These are phyloP conservation scores for Cutaneotrichosporon dermatis DNA, from an alignment of 1,284 basidiomycete genomes.

Conservation along the genomic window DNA sequence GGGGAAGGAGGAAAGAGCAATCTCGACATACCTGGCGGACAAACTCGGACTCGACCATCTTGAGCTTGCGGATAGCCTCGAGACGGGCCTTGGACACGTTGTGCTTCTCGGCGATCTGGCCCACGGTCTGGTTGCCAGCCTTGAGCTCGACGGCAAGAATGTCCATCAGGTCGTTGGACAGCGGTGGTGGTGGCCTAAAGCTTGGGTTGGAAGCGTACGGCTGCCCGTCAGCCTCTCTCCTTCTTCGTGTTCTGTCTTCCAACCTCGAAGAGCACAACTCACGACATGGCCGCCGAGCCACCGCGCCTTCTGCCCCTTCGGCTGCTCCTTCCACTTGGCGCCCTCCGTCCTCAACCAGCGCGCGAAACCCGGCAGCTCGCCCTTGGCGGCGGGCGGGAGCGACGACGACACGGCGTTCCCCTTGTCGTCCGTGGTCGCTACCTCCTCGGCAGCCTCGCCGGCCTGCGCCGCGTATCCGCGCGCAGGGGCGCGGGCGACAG, in stretches of 20 bases:
- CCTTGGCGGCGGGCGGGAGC: not conserved
- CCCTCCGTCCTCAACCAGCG: not conserved
- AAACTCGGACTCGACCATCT: constrained; percentile 43
- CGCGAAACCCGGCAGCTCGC: not conserved
- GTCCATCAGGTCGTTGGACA: constrained; percentile 40
- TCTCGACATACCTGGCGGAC: constrained; percentile 39
- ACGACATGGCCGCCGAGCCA: constrained; percentile 45
- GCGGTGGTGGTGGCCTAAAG: constrained; percentile 46
- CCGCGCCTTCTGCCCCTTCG: constrained; percentile 31
- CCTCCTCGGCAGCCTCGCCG: not conserved
- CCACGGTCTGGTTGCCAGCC: constrained; percentile 24
- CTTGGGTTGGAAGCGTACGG: constrained; percentile 45
- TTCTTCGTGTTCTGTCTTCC: too few relatives aligned
- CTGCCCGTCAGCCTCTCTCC: constrained; percentile 21
- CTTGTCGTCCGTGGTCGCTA: not conserved
- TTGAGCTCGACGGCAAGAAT: constrained; percentile 30
- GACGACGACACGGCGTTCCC: not conserved
- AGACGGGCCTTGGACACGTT: constrained; percentile 45
- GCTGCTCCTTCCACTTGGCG: constrained; percentile 19
- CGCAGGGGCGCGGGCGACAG: not conserved
- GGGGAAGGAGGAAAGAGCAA: not conserved
- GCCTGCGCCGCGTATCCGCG: constrained; percentile 1
- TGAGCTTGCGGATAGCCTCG: constrained; percentile 45
- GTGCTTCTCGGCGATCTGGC: constrained; percentile 36
- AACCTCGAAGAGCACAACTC: constrained; percentile 14